Base-by-base conservation (phyloP, 139 green algal species). In the Zygnema circumcarinatum region DNA sequence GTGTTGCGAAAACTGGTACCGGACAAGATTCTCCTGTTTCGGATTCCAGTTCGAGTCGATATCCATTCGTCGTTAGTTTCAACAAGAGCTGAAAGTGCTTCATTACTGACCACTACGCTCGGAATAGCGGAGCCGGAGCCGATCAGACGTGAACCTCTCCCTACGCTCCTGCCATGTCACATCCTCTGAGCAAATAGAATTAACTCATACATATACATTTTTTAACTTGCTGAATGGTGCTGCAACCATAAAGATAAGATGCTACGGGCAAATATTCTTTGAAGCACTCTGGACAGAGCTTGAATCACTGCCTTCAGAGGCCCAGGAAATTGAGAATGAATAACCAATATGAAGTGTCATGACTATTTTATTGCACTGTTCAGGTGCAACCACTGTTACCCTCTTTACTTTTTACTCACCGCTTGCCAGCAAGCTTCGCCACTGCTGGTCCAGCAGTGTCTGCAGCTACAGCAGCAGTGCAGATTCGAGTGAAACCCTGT, bases 21-120 rank as follows among this genome's bases (percentile, higher is more conserved):
- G 1, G 79, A 81, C 0, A 89, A 41, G 25, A 89, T 32, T 36
- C 73, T 53, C 35, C 84, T 42, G n/a, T 33, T 81, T 1, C 84
- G n/a, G 42, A 94, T 99, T 73, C 97, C 97, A 0, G 97, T 99
- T 2, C 97, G 92, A 0, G 91, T 93, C 1, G 79, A 62, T 78
- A 99, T 99, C 97, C 97, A 99, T 72, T 99, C 97, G 81, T 99
- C 97, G 84, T 93, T 97, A 0, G 97, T 99, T 11, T 99, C 97
- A 42, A 99, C 94, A 0, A 98, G 90, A 90, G 94, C 85, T 67
- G 93, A 93, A 25, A 99, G 89, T 87, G 98, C 96, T 20, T 94
- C 81, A 88, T 99, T 99, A 7, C 92, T 96, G 0, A 99, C 85
- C 29, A 95, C 91, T 22, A 90, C 92, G 2, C 87, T 73, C 0